Conservation (phyloP, 345 rosid genomes). For the Crucihimalaya himalaica region DNA sequence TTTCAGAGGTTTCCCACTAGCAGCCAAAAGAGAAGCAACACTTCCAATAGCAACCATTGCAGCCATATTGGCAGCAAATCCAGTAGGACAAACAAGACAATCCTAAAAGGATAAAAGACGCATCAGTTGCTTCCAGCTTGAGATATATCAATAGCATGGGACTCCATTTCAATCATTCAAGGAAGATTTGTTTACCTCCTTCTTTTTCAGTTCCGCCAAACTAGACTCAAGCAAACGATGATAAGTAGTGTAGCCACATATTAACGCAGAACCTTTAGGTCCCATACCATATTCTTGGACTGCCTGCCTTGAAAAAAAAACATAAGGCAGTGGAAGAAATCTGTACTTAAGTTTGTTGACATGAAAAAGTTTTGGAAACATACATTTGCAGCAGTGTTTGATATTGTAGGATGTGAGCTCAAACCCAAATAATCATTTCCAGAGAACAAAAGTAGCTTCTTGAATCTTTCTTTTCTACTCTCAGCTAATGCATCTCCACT, state of each 20-base stretch:
- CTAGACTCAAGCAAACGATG: constrained; percentile 78
- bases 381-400: constrained; percentile 79
- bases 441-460: constrained; percentile 82
- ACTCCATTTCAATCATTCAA: constrained; percentile 5
- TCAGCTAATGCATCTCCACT: constrained; percentile 40
- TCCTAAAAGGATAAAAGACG: constrained; percentile 56
- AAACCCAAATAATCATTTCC: constrained; percentile 96
- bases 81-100: constrained; percentile 97
- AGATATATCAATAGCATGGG: neutral
- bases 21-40: constrained; percentile 65
- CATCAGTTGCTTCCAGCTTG: constrained; percentile 35
- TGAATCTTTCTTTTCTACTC: constrained; percentile 37
- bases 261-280: constrained; percentile 93
- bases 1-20: constrained; percentile 45
- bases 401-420: constrained; percentile 85
- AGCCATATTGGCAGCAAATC: constrained; percentile 97
- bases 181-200: constrained; percentile 57
- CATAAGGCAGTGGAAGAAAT: constrained; percentile 11
- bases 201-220: constrained; percentile 87
- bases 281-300: constrained; percentile 92
- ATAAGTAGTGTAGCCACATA: constrained; percentile 89
- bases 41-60: constrained; percentile 88
- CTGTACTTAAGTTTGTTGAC: neutral
- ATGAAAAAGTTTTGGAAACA: constrained; percentile 23
- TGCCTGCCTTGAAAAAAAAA: constrained; percentile 54